phyloP scores from a whole-genome alignment of 805 yeast genomes.

The Candida succiphila region DNA sequence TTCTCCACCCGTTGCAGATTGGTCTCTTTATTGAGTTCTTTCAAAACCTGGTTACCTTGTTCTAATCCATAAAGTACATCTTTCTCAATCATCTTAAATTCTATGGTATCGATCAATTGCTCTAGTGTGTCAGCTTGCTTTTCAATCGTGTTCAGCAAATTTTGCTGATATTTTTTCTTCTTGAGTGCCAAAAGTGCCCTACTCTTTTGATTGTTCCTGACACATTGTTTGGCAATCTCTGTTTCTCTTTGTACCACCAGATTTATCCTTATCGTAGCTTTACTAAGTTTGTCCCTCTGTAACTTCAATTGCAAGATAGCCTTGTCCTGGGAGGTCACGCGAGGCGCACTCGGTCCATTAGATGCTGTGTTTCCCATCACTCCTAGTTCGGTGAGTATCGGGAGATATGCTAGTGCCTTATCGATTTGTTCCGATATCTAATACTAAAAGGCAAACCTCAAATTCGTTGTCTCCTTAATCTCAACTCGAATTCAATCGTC shows the following conservation, averaged over 20 bases:
- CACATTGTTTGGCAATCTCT: slow-evolving; percentile 44
- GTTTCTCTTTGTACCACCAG: slow-evolving; percentile 52
- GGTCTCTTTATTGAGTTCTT: slow-evolving; percentile 69
- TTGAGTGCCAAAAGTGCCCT: slow-evolving; percentile 63
- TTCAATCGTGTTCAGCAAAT: slow-evolving; percentile 58
- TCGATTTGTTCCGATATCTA: too few relatives aligned
- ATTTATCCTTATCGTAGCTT: slow-evolving; percentile 54
- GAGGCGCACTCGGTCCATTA: slow-evolving; percentile 31
- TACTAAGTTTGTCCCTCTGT: slow-evolving; percentile 77
- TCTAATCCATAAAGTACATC: slow-evolving; percentile 75
- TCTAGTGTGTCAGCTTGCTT: slow-evolving; percentile 76
- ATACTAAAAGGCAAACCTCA: too few relatives aligned
- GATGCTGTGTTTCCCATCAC: slow-evolving; percentile 23
- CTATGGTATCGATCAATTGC: slow-evolving; percentile 67
- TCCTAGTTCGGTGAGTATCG: background rate
- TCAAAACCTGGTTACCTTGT: slow-evolving; percentile 72
- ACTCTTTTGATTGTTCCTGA: slow-evolving; percentile 41
- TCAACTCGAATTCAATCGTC: too few relatives aligned
- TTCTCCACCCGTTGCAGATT: slow-evolving; percentile 69
- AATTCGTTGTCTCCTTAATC: too few relatives aligned
- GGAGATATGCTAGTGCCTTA: background rate
- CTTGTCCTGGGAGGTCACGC: slow-evolving; percentile 73
- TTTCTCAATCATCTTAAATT: slow-evolving; percentile 80
- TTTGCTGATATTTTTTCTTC: slow-evolving; percentile 74
- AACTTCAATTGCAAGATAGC: slow-evolving; percentile 81